These are phyloP conservation scores for Thymus mandschuricus DNA, from an alignment of 257 asterid genomes.

Conservation along the genomic window DNA sequence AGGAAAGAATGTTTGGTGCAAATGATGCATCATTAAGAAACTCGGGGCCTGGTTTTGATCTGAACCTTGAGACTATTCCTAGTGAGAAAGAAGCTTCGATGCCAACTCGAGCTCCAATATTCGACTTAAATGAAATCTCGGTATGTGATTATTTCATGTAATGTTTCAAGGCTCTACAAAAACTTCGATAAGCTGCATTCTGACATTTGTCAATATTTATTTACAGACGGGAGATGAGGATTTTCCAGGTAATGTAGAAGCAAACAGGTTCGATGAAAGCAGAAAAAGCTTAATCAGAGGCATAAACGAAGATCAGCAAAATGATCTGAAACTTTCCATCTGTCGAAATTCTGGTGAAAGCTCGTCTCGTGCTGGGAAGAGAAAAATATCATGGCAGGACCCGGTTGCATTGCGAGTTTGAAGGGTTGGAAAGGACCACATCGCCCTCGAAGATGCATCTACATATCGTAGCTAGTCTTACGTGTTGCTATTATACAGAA, in stretches of 20 bases:
- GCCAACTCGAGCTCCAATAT: slow-evolving; percentile 65
- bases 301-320: slow-evolving; percentile 63
- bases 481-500: slow-evolving; percentile 4
- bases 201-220: slow-evolving; percentile 12
- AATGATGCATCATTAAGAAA: slow-evolving; percentile 38
- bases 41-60: slow-evolving; percentile 46
- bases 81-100: slow-evolving; percentile 46
- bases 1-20: slow-evolving; percentile 42
- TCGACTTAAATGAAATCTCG: slow-evolving; percentile 86
- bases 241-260: slow-evolving; percentile 38
- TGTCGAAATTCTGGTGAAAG: slow-evolving; percentile 84
- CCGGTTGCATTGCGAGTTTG: slow-evolving; percentile 88
- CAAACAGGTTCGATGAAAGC: slow-evolving; percentile 50
- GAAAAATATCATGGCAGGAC: slow-evolving; percentile 94
- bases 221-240: slow-evolving; percentile 79
- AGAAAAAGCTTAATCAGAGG: slow-evolving; percentile 50
- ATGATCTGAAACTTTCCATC: slow-evolving; percentile 60
- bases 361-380: slow-evolving; percentile 66
- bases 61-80: slow-evolving; percentile 51
- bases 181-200: not conserved
- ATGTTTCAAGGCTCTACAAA: not conserved
- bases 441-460: slow-evolving; percentile 12
- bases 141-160: slow-evolving; percentile 39
- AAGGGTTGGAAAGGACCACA: not conserved
- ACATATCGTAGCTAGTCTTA: not conserved